phyloP scores from a whole-genome alignment of 345 rosid species.

The Capsella bursapastoris region DNA sequence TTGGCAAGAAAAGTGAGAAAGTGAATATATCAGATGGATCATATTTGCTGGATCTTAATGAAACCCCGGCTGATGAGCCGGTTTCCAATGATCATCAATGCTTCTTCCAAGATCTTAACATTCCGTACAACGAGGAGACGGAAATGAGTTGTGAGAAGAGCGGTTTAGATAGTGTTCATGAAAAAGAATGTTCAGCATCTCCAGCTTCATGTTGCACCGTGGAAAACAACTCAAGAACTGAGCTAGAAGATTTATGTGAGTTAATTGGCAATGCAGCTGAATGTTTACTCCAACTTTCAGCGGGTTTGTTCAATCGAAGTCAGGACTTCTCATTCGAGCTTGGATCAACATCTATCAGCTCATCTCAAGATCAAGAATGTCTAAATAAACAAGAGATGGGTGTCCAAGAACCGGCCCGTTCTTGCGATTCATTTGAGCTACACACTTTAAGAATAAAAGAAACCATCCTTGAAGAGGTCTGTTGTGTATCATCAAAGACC shows the following conservation, averaged over 20 bases:
- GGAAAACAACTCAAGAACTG: conserved; percentile 18
- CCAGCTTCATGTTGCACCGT: conserved; percentile 34
- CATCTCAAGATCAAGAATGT: conserved; percentile 17
- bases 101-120: conserved; percentile 24
- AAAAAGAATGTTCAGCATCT: conserved; percentile 23
- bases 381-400: background rate
- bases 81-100: background rate
- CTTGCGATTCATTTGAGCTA: conserved; percentile 62
- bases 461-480: conserved; percentile 49
- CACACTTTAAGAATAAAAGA: conserved; percentile 53
- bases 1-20: conserved; percentile 13
- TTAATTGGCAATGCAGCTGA: conserved; percentile 59
- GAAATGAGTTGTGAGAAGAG: conserved; percentile 5
- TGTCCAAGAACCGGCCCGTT: conserved; percentile 38
- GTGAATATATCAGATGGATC: background rate
- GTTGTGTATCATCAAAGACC: conserved; percentile 55
- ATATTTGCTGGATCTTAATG: conserved; percentile 29
- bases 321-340: background rate
- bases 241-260: conserved; percentile 31
- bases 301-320: background rate
- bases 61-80: background rate
- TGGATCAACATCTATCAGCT: background rate
- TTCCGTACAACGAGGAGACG: background rate
- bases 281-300: conserved; percentile 53
- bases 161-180: background rate